Evolutionary conservation across 169 alveolate species (phyloP), one percentile per base, ranked within the genome.

Genomic region (Plasmodium yoelii): DNA sequence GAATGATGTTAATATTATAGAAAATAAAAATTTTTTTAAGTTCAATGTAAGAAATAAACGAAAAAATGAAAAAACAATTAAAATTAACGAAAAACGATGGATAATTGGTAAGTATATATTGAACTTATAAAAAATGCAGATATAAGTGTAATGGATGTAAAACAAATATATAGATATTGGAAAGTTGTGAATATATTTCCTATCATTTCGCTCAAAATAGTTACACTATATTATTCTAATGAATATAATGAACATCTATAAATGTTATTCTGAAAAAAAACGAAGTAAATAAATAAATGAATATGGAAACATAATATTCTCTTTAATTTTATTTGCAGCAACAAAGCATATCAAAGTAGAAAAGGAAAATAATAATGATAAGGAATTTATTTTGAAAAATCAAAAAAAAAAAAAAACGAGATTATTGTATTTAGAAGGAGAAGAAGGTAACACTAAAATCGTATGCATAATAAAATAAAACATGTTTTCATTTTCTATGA

Each of bases 21-120:
- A 80, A 26, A 49, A 67, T 42, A 80, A 80, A 42, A 65, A 26
- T 2, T 44, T 13, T 15, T 42, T 49, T 19, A 64, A 80, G 34
- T 67, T 80, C 18, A 80, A 46, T 69, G 49, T 69, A 65, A 65
- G 90, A 67, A 80, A 64, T 80, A 80, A 80, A 69, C 51, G 90
- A 15, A 80, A 80, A 80, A 80, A 80, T 67, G 90, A 80, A 67
- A 80, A 67, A 59, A 13, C 56, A 46, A 55, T 80, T 47, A 80
- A 53, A 80, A 67, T 80, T 44, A 80, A 65, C 67, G 90, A 80
- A 34, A 80, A 69, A 55, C 49, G 68, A 22, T 80, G 90, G 90
- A 10, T 80, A 42, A 80, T 65, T 26, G 90, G 90, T 80, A 19
- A 60, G 64, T 26, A 22, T n/a, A 15, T 13, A 0, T 34, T 72